A percentile compares a stretch with the other conserved stretches of the same genome.
Conservation (phyloP, 768 basidiomycete species). For the Obba rivulosa region DNA sequence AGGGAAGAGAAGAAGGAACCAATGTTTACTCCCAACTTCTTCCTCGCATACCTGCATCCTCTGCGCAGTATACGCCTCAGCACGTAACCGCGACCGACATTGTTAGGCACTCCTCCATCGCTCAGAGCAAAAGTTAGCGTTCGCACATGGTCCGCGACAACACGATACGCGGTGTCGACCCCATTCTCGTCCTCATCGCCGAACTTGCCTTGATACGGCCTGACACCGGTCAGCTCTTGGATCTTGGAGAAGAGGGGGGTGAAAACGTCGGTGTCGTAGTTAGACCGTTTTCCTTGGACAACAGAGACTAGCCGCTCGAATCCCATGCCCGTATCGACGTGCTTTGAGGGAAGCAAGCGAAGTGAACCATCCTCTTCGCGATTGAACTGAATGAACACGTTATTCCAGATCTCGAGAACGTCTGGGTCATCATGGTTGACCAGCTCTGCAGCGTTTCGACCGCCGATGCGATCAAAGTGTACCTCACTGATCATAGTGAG, state of each 20-base stretch:
- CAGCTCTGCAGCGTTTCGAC: slow-evolving; percentile 86
- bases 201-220: slow-evolving; percentile 85
- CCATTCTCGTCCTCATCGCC: slow-evolving; percentile 94
- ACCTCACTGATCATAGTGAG: slow-evolving; percentile 60
- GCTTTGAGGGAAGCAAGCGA: slow-evolving; percentile 78
- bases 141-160: slow-evolving; percentile 94
- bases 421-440: slow-evolving; percentile 97
- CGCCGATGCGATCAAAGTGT: slow-evolving; percentile 96
- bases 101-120: slow-evolving; percentile 95
- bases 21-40: slow-evolving; percentile 89
- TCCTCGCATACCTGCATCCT: slow-evolving; percentile 93
- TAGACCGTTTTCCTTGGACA: slow-evolving; percentile 86
- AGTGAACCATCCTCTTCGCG: slow-evolving; percentile 86
- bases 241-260: slow-evolving; percentile 82
- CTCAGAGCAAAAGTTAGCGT: slow-evolving; percentile 94
- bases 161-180: slow-evolving; percentile 95
- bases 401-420: slow-evolving; percentile 99
- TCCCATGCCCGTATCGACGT: slow-evolving; percentile 99
- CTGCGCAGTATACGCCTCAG: slow-evolving; percentile 87
- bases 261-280: slow-evolving; percentile 98
- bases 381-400: slow-evolving; percentile 99
- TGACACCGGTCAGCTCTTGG: slow-evolving; percentile 82
- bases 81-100: slow-evolving; percentile 97
- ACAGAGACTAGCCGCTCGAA: slow-evolving; percentile 96
- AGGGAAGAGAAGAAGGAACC: slow-evolving; percentile 94